A percentile compares a stretch with the other conserved stretches of the same genome.
Evolutionary conservation across 345 rosid species (phyloP).

Genomic region (Melaleuca alternifolia): DNA sequence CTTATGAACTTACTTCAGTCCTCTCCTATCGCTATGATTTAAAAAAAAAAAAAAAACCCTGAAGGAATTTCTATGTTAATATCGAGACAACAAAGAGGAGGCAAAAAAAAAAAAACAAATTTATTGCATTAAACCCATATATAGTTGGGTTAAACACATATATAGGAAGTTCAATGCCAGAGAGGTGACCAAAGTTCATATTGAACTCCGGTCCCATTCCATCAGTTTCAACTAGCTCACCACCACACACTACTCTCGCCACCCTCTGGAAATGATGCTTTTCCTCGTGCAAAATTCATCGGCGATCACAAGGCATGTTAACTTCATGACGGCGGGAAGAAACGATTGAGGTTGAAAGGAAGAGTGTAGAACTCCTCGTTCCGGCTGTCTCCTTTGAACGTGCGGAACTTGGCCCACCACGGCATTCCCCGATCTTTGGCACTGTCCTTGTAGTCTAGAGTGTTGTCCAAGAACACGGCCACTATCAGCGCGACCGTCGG

Average conservation of each 20-base stretch:
- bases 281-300: not conserved
- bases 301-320: not conserved
- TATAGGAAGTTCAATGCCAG: not conserved
- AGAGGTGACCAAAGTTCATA: not conserved
- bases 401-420: constrained; percentile 90
- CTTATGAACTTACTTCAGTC: too few relatives aligned
- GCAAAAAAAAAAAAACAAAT: not conserved
- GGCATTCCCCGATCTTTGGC: constrained; percentile 90
- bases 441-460: constrained; percentile 78
- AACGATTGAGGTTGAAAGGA: constrained; percentile 90
- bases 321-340: constrained; percentile 84
- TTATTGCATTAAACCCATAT: constrained; percentile 6
- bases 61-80: not conserved
- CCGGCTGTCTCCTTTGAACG: constrained; percentile 81
- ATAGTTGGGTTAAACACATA: not conserved
- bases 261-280: constrained; percentile 15
- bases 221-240: not conserved
- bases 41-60: not conserved
- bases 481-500: constrained; percentile 79
- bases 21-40: not conserved
- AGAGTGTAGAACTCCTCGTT: constrained; percentile 95
- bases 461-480: constrained; percentile 81
- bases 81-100: not conserved
- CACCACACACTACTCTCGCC: not conserved
- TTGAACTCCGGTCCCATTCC: not conserved